phyloP scores from a whole-genome alignment of 2,329 filamentous ascomycete genomes.

The Ascochyta koolunga region DNA sequence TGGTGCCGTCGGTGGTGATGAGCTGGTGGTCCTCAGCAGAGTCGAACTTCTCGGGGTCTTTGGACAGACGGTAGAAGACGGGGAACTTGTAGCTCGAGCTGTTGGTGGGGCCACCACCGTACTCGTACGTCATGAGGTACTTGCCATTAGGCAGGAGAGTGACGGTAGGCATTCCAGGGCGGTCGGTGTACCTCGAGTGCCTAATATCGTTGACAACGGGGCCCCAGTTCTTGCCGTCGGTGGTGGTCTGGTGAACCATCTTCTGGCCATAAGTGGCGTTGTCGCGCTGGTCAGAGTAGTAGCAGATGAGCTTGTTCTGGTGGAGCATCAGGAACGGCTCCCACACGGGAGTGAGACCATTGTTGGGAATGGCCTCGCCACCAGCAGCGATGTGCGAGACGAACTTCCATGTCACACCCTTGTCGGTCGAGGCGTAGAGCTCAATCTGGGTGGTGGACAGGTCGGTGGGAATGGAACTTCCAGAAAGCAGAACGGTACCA shows the following conservation, averaged over 20 bases:
- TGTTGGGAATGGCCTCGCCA: constrained; percentile 66
- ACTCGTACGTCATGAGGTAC: constrained; percentile 71
- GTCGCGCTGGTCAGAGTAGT: constrained; percentile 75
- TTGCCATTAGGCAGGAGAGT: constrained; percentile 63
- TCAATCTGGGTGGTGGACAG: constrained; percentile 71
- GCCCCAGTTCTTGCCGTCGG: constrained; percentile 66
- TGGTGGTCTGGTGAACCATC: constrained; percentile 67
- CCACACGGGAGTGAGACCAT: constrained; percentile 73
- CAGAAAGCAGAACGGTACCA: constrained; percentile 68
- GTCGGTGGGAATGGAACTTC: constrained; percentile 64
- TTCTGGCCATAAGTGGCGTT: constrained; percentile 68
- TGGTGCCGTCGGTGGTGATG: constrained; percentile 53
- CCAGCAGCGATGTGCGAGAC: constrained; percentile 69
- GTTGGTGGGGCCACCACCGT: constrained; percentile 55
- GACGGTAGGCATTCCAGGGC: constrained; percentile 72
- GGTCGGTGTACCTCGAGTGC: constrained; percentile 65
- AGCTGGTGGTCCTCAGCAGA: constrained; percentile 50
- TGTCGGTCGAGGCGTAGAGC: constrained; percentile 68
- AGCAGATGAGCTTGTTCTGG: constrained; percentile 65
- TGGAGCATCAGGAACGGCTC: constrained; percentile 71
- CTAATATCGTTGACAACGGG: constrained; percentile 66
- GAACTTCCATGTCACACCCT: constrained; percentile 69
- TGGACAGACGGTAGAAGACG: constrained; percentile 59
- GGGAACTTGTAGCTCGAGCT: constrained; percentile 52
- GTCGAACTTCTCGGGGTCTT: constrained; percentile 56